Percentiles rank a stretch among this genome's conserved stretches.
These are phyloP conservation scores for Chalaropsis ovoidea DNA, from an alignment of 2,329 filamentous ascomycete species.

Conservation along the genomic window DNA sequence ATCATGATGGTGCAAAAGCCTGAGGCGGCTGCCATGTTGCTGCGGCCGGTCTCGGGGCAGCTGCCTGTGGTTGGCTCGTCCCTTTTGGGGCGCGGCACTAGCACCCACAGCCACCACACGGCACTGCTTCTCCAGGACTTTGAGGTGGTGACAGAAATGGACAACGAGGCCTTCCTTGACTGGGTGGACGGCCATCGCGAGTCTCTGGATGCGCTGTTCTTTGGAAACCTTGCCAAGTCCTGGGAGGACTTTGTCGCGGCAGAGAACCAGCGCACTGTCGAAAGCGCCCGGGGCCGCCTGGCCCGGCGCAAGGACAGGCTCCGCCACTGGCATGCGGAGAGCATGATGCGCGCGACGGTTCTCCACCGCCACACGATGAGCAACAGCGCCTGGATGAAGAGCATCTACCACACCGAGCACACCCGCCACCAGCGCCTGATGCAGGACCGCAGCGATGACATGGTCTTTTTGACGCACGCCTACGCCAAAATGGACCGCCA, in stretches of 20 bases:
- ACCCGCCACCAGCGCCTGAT: constrained; percentile 79
- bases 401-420: constrained; percentile 85
- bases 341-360: constrained; percentile 56
- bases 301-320: constrained; percentile 72
- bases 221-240: constrained; percentile 64
- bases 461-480: constrained; percentile 62
- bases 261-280: constrained; percentile 72
- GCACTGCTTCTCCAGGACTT: constrained; percentile 49
- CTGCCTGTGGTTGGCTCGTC: constrained; percentile 7
- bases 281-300: constrained; percentile 60
- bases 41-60: constrained; percentile 53
- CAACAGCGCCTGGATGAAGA: constrained; percentile 86
- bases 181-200: constrained; percentile 80
- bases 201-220: constrained; percentile 72
- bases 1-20: constrained; percentile 90
- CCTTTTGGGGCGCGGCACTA: background rate
- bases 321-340: constrained; percentile 66
- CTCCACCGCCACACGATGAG: constrained; percentile 75
- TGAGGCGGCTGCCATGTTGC: constrained; percentile 61
- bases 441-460: constrained; percentile 90
- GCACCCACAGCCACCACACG: constrained; percentile 16
- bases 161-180: constrained; percentile 74
- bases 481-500: constrained; percentile 72
- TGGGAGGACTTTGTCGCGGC: constrained; percentile 82
- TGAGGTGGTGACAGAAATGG: constrained; percentile 72